Conservation (phyloP, 78 protist species). For the Capsaspora owczarzaki region DNA sequence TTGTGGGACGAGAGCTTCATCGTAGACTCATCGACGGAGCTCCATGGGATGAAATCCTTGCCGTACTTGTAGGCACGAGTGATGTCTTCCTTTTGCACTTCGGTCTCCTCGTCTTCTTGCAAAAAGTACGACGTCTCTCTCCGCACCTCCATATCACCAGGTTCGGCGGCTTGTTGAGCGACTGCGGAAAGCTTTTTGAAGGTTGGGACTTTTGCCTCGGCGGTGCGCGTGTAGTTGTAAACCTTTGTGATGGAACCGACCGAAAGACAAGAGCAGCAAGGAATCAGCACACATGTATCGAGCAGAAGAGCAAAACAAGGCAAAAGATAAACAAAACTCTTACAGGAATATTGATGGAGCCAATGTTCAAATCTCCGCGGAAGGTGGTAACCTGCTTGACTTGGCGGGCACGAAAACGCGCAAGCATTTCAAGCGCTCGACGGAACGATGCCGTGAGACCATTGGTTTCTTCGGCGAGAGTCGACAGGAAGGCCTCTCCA, state of each 20-base stretch:
- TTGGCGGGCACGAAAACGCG: neutral
- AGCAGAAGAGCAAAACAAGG: neutral
- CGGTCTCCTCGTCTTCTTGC: neutral
- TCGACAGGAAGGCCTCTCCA: neutral
- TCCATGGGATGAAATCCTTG: neutral
- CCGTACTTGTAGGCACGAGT: neutral
- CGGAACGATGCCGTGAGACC: no score
- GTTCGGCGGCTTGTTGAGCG: neutral
- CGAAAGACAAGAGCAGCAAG: neutral
- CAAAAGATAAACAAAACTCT: neutral
- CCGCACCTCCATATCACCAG: neutral
- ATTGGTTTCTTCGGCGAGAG: neutral
- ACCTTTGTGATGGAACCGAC: neutral
- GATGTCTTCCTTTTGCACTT: neutral
- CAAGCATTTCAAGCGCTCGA: no score
- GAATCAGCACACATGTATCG: neutral
- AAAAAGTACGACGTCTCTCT: neutral
- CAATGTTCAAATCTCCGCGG: neutral
- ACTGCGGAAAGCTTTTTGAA: neutral
- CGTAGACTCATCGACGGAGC: neutral
- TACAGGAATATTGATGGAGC: neutral
- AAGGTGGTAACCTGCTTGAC: neutral
- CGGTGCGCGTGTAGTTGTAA: neutral
- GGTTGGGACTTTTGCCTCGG: neutral
- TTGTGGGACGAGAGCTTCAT: neutral